Evolutionary conservation across 1,284 basidiomycete species (phyloP).

Genomic region (Gymnopus androsaceus): DNA sequence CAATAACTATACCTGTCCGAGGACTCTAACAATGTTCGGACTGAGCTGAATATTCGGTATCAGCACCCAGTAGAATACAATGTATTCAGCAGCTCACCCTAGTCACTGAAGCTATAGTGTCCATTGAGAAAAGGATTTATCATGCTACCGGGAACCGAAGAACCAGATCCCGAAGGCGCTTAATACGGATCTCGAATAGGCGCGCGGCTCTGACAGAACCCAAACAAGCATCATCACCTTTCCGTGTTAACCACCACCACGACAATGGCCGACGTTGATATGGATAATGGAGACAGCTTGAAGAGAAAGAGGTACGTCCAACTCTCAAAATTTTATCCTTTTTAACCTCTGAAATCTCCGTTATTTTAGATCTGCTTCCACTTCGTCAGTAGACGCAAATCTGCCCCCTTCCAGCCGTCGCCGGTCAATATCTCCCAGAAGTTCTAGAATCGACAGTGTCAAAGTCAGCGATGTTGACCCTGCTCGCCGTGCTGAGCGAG

Average conservation of each 20-base stretch:
- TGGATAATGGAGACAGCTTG: slow-evolving; percentile 36
- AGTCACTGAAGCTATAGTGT: slow-evolving; percentile 51
- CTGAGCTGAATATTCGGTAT: slow-evolving; percentile 50
- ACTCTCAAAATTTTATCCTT: neutral
- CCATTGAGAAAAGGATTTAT: slow-evolving; percentile 25
- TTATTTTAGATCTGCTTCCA: slow-evolving; percentile 57
- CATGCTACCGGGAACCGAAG: neutral
- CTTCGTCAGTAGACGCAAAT: slow-evolving; percentile 47
- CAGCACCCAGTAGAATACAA: neutral
- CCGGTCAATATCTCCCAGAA: slow-evolving; percentile 62
- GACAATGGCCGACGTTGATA: slow-evolving; percentile 51
- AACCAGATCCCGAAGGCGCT: too few species aligned
- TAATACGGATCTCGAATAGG: too few species aligned
- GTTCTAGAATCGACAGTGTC: slow-evolving; percentile 47
- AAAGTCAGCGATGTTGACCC: slow-evolving; percentile 79
- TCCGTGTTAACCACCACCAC: slow-evolving; percentile 1
- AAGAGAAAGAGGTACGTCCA: slow-evolving; percentile 62
- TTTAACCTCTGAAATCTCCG: neutral
- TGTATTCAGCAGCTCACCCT: slow-evolving; percentile 40
- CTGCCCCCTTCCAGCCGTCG: slow-evolving; percentile 64
- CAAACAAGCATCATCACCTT: neutral
- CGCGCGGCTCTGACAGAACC: neutral
- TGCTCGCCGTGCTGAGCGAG: slow-evolving; percentile 71
- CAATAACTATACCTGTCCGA: slow-evolving; percentile 63
- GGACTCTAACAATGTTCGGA: slow-evolving; percentile 60